These are phyloP conservation scores for Fusarium illudens DNA, from an alignment of 2,329 filamentous ascomycete species.

Conservation along the genomic window DNA sequence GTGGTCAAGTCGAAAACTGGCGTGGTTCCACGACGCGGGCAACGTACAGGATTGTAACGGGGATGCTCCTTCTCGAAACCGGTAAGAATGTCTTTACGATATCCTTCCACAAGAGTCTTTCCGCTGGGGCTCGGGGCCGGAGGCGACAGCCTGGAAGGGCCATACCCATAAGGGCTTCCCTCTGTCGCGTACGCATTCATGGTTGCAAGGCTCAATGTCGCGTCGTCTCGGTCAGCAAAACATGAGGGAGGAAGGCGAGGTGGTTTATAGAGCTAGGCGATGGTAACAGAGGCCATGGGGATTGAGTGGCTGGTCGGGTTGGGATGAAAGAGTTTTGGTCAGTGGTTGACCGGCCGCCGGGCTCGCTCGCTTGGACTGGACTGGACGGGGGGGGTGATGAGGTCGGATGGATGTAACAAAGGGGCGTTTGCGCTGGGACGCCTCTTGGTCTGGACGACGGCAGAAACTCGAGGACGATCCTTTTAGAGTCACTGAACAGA, in stretches of 20 bases:
- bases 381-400: not conserved
- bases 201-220: slow-evolving; percentile 30
- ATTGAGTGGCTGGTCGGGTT: slow-evolving; percentile 24
- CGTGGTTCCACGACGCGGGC: not conserved
- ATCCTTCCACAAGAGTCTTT: slow-evolving; percentile 66
- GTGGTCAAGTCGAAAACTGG: not conserved
- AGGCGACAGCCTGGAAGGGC: slow-evolving; percentile 43
- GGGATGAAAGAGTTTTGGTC: slow-evolving; percentile 6
- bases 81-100: slow-evolving; percentile 63
- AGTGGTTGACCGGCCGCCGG: slow-evolving; percentile 22
- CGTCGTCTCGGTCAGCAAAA: slow-evolving; percentile 35
- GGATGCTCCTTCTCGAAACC: slow-evolving; percentile 63
- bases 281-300: slow-evolving; percentile 30
- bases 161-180: slow-evolving; percentile 49
- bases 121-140: slow-evolving; percentile 52
- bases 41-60: slow-evolving; percentile 67
- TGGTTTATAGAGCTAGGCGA: slow-evolving; percentile 15
- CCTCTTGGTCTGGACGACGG: slow-evolving; percentile 5
- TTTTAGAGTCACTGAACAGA: not conserved
- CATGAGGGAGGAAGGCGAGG: slow-evolving; percentile 23
- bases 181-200: slow-evolving; percentile 54
- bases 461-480: slow-evolving; percentile 15
- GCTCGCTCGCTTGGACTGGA: slow-evolving; percentile 3
- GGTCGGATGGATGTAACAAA: slow-evolving; percentile 28
- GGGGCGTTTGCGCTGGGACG: slow-evolving; percentile 22